Percentiles rank a stretch among this genome's conserved stretches.
Conservation (phyloP, 1,284 basidiomycete genomes). For the Ustanciosporium gigantosporum region DNA sequence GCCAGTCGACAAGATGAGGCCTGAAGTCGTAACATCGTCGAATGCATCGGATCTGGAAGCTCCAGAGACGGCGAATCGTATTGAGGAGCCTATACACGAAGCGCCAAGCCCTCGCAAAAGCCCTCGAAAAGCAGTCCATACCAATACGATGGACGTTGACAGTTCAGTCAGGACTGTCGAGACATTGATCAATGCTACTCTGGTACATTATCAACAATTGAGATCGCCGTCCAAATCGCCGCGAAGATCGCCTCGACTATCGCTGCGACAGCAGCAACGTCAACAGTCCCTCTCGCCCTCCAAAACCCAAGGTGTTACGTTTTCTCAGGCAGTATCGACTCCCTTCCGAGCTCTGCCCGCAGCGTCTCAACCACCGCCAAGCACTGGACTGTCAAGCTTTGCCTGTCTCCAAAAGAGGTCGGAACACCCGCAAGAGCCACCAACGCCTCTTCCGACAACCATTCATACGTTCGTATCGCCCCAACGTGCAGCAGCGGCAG, state of each 20-base stretch:
- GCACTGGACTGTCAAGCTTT: constrained; percentile 1
- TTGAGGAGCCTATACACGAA: background rate
- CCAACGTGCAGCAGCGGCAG: too few species aligned
- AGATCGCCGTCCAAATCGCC: constrained; percentile 23
- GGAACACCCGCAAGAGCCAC: too few species aligned
- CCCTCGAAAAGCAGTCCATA: constrained; percentile 4
- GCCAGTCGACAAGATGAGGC: too few species aligned
- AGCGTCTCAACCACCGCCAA: background rate
- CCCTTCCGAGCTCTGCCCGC: background rate
- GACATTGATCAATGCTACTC: constrained; percentile 22
- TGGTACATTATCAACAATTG: constrained; percentile 14
- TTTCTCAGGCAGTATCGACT: too few species aligned
- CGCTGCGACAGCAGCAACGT: constrained; percentile 5
- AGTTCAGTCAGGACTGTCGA: constrained; percentile 29
- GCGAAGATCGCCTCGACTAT: constrained; percentile 19
- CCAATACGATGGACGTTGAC: too few species aligned
- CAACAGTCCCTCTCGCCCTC: background rate
- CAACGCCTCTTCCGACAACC: too few species aligned
- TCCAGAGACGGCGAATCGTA: too few species aligned
- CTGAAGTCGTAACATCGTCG: too few species aligned
- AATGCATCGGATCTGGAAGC: too few species aligned
- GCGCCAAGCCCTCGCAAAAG: constrained; percentile 1
- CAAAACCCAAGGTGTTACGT: background rate
- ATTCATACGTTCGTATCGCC: too few species aligned
- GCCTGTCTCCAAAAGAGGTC: background rate